phyloP scores from a whole-genome alignment of 2,329 filamentous ascomycete species.

The Cladophialophora immunda region DNA sequence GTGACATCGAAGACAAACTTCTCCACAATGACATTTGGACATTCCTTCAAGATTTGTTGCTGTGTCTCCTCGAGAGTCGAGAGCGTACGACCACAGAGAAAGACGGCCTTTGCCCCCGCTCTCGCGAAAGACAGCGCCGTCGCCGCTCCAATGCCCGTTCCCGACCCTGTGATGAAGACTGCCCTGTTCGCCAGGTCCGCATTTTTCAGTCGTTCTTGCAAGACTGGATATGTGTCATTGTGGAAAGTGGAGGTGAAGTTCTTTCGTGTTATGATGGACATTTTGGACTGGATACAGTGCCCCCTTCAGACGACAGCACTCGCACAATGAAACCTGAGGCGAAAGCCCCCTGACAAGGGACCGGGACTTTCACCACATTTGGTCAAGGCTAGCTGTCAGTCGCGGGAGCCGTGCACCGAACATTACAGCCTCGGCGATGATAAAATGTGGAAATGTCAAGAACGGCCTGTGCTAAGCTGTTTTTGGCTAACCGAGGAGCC shows the following conservation, averaged over 20 bases:
- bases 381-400: not conserved
- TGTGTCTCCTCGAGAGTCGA: conserved; percentile 43
- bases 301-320: not conserved
- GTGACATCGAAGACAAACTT: conserved; percentile 45
- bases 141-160: conserved; percentile 42
- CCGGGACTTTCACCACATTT: not conserved
- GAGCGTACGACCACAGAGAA: conserved; percentile 50
- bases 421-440: not conserved
- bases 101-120: conserved; percentile 50
- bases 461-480: not conserved
- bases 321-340: not conserved
- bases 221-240: conserved; percentile 11
- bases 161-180: conserved; percentile 45
- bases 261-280: conserved; percentile 4
- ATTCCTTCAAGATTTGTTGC: conserved; percentile 23
- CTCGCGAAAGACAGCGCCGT: conserved; percentile 45
- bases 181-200: conserved; percentile 42
- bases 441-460: not conserved
- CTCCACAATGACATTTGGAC: conserved; percentile 45
- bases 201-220: conserved; percentile 7
- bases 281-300: not conserved
- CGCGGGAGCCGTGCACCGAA: not conserved
- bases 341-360: not conserved
- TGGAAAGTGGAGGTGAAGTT: conserved; percentile 15
- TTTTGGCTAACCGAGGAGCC: not conserved